These are phyloP conservation scores for Trametes meyenii DNA, from an alignment of 768 basidiomycete genomes.

Conservation along the genomic window DNA sequence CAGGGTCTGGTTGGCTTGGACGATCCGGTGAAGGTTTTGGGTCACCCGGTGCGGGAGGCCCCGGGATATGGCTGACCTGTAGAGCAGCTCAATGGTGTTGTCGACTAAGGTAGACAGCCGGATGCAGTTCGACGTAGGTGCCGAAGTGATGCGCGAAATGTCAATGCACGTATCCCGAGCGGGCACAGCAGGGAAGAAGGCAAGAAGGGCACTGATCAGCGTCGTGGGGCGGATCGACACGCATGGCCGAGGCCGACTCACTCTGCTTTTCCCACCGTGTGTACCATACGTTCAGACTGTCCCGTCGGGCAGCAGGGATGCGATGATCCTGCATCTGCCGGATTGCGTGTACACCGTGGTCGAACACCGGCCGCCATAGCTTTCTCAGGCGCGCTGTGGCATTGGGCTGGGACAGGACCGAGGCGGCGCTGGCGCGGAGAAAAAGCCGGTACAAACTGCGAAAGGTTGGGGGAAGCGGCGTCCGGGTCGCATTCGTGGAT, in stretches of 20 bases:
- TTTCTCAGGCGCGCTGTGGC: conserved; percentile 48
- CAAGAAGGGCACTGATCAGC: background rate
- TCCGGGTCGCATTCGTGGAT: background rate
- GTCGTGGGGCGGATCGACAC: background rate
- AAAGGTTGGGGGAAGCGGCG: conserved; percentile 41
- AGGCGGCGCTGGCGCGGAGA: conserved; percentile 56
- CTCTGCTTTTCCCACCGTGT: conserved; percentile 58
- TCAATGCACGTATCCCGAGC: background rate
- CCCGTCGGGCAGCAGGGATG: conserved; percentile 33
- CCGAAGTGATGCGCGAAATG: background rate
- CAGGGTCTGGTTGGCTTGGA: conserved; percentile 34
- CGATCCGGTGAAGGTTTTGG: conserved; percentile 51
- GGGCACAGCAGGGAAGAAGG: background rate
- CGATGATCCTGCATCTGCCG: conserved; percentile 41
- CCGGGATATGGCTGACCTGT: conserved; percentile 61
- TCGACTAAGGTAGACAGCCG: conserved; percentile 52
- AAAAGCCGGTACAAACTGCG: conserved; percentile 64
- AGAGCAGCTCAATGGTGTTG: conserved; percentile 61
- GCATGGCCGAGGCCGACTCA: conserved; percentile 30
- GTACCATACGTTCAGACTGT: conserved; percentile 46
- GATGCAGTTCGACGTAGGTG: background rate
- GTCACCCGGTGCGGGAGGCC: conserved; percentile 64
- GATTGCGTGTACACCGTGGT: conserved; percentile 48
- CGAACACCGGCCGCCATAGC: conserved; percentile 59
- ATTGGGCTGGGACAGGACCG: conserved; percentile 55